Conservation (phyloP, 179 eudicot species). For the Silene coronaria region DNA sequence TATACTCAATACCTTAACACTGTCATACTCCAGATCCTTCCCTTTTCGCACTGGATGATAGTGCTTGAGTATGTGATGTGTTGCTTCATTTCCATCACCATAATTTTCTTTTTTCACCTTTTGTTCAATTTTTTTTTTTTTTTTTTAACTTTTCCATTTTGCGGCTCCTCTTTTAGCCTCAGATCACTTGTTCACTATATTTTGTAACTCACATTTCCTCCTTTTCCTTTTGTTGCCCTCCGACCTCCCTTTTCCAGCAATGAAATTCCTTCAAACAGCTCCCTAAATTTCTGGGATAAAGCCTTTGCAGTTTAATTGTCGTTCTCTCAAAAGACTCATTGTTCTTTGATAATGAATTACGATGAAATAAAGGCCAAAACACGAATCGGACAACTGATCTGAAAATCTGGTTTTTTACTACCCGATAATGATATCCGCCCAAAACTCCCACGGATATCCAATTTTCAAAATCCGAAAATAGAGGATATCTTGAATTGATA, state of each 20-base stretch:
- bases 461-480: no score
- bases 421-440: no score
- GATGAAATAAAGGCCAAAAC: background rate
- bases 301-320: background rate
- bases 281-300: background rate
- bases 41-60: no score
- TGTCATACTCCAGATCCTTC: background rate
- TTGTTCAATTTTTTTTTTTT: background rate
- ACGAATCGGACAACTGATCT: no score
- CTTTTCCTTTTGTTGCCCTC: background rate
- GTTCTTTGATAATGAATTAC: background rate
- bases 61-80: background rate
- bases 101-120: background rate
- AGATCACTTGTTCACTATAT: background rate
- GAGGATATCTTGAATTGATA: no score
- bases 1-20: background rate
- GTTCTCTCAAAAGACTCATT: background rate
- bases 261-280: background rate
- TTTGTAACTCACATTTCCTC: background rate
- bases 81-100: background rate
- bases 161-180: background rate
- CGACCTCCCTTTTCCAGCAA: background rate
- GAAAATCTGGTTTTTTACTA: no score
- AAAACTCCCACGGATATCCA: no score
- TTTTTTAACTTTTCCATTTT: background rate